These are phyloP conservation scores for Potentilla sterilis DNA, from an alignment of 306 rosid genomes.

Conservation along the genomic window DNA sequence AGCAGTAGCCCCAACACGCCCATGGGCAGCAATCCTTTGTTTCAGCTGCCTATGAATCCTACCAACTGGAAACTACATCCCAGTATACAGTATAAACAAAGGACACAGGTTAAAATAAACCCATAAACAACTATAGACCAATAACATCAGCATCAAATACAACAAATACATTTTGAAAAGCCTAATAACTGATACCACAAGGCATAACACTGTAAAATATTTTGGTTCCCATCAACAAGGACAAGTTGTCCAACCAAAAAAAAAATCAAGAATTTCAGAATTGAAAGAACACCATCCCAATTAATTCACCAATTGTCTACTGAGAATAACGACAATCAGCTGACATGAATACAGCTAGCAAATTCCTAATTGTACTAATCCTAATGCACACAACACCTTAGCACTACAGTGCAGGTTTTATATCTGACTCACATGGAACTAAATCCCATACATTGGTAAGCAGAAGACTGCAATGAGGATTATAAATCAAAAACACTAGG, in stretches of 20 bases:
- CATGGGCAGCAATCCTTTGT: constrained; percentile 68
- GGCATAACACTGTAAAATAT: background rate
- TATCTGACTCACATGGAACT: background rate
- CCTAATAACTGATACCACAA: background rate
- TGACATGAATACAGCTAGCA: background rate
- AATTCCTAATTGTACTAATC: background rate
- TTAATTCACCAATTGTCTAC: background rate
- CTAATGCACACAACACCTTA: background rate
- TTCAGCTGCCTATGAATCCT: constrained; percentile 93
- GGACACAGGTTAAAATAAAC: background rate
- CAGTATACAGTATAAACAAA: background rate
- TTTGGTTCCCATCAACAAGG: background rate
- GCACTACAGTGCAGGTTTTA: background rate
- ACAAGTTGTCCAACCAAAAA: too few relatives aligned
- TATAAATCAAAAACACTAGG: background rate
- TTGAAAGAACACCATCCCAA: background rate
- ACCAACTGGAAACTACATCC: constrained; percentile 83
- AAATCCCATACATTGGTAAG: background rate
- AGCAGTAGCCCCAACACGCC: constrained; percentile 96
- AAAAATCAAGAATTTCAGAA: too few relatives aligned
- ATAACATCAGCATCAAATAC: background rate
- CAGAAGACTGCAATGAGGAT: background rate
- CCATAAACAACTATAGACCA: background rate
- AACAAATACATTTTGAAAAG: background rate
- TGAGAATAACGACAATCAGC: background rate